Conservation (phyloP, 75 land plant genomes). For the Sequoiadendron giganteum region DNA sequence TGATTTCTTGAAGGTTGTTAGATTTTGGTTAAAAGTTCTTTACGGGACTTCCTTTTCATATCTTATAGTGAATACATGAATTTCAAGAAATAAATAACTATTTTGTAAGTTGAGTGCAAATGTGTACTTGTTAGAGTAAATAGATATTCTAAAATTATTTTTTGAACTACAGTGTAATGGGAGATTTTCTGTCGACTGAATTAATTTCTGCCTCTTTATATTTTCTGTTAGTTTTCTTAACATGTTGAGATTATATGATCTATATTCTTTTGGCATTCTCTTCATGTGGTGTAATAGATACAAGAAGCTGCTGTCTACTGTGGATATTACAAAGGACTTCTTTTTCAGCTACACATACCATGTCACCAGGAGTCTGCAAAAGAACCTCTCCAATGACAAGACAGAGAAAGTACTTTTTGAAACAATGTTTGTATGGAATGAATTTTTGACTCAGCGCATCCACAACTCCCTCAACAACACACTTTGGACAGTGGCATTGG, state of each 20-base stretch:
- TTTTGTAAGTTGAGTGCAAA: not conserved
- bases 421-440: constrained; percentile 95
- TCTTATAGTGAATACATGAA: not conserved
- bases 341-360: constrained; percentile 86
- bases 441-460: constrained; percentile 69
- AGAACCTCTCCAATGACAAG: constrained; percentile 40
- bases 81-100: not conserved
- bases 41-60: not conserved
- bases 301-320: constrained; percentile 70
- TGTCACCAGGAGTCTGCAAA: constrained; percentile 73
- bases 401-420: constrained; percentile 51
- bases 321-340: constrained; percentile 94
- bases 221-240: constrained; percentile 1
- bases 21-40: not conserved
- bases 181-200: not conserved
- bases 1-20: not conserved
- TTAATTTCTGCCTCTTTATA: not conserved
- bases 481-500: constrained; percentile 79
- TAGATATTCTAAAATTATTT: not conserved
- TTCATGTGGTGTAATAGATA: constrained; percentile 51
- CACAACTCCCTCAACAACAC: constrained; percentile 62
- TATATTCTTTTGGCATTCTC: constrained; percentile 11
- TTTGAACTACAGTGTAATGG: not conserved
- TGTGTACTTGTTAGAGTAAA: not conserved
- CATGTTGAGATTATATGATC: not conserved